phyloP scores from a whole-genome alignment of 371 early-diverging fungal genomes.

The Rozella allomycis region DNA sequence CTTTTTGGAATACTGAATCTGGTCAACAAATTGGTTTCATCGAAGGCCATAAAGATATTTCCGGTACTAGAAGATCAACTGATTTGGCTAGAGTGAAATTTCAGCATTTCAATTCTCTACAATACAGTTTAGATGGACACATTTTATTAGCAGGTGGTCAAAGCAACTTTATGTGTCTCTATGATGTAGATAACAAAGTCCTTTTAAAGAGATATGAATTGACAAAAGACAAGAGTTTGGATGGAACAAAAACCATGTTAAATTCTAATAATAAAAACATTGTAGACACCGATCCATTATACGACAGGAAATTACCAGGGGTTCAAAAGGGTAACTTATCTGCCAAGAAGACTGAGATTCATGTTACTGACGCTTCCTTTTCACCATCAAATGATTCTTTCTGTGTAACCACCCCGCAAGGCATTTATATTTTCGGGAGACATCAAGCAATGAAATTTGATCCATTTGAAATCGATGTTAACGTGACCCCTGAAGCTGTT shows the following conservation, averaged over 20 bases:
- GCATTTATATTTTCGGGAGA: slow-evolving; percentile 72
- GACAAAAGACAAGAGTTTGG: slow-evolving; percentile 68
- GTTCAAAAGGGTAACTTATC: slow-evolving; percentile 51
- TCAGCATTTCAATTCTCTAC: slow-evolving; percentile 73
- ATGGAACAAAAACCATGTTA: slow-evolving; percentile 69
- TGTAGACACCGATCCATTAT: slow-evolving; percentile 75
- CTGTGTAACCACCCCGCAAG: slow-evolving; percentile 92
- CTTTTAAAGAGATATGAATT: slow-evolving; percentile 74
- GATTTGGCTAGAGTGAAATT: slow-evolving; percentile 59
- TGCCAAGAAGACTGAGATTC: slow-evolving; percentile 43
- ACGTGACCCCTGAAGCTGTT: slow-evolving; percentile 74
- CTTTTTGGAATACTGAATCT: slow-evolving; percentile 56
- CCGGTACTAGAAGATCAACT: slow-evolving; percentile 52
- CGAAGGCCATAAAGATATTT: slow-evolving; percentile 80
- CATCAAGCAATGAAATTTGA: slow-evolving; percentile 81
- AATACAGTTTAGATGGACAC: slow-evolving; percentile 82
- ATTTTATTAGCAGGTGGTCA: slow-evolving; percentile 78
- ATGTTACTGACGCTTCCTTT: slow-evolving; percentile 63
- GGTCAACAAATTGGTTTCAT: slow-evolving; percentile 40
- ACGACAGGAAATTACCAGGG: slow-evolving; percentile 61
- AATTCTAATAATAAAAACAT: slow-evolving; percentile 72
- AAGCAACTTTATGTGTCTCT: slow-evolving; percentile 82
- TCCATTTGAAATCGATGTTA: slow-evolving; percentile 87
- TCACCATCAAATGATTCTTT: slow-evolving; percentile 79
- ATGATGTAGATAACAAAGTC: slow-evolving; percentile 47